Conservation (phyloP, 1,284 basidiomycete species). For the Puccinia hordei region DNA sequence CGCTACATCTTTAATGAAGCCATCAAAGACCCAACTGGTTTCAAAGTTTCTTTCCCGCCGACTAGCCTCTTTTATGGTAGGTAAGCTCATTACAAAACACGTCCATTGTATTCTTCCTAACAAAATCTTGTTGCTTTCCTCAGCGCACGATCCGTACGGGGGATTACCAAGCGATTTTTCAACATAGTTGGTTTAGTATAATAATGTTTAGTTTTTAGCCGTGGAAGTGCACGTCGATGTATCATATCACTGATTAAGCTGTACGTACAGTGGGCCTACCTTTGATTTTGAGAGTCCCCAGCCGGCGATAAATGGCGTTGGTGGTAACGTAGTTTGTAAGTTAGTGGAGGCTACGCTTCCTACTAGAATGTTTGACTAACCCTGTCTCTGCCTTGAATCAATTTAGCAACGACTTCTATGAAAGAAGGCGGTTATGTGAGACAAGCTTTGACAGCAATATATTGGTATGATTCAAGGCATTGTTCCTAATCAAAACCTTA, state of each 20-base stretch:
- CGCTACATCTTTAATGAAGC: background rate
- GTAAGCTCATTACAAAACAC: too few relatives aligned
- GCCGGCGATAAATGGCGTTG: slow-evolving; percentile 28
- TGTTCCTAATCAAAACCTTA: background rate
- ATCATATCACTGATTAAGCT: background rate
- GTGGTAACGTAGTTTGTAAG: slow-evolving; percentile 41
- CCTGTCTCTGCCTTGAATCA: background rate
- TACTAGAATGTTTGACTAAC: background rate
- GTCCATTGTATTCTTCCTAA: too few relatives aligned
- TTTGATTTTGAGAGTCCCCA: slow-evolving; percentile 40
- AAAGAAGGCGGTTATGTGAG: slow-evolving; percentile 37
- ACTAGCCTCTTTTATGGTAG: background rate
- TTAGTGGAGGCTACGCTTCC: background rate
- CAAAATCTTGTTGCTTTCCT: too few relatives aligned
- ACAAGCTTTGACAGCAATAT: background rate
- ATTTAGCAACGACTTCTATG: slow-evolving; percentile 32
- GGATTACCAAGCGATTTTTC: slow-evolving; percentile 46
- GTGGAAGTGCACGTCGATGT: background rate
- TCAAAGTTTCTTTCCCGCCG: background rate
- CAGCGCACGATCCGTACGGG: slow-evolving; percentile 28
- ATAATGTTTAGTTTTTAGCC: background rate
- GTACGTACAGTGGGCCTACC: slow-evolving; percentile 25
- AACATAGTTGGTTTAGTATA: slow-evolving; percentile 40
- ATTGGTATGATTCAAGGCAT: background rate
- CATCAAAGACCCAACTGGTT: background rate